Conservation (phyloP, 2,329 filamentous ascomycete species). For the Beauveria sp. region DNA sequence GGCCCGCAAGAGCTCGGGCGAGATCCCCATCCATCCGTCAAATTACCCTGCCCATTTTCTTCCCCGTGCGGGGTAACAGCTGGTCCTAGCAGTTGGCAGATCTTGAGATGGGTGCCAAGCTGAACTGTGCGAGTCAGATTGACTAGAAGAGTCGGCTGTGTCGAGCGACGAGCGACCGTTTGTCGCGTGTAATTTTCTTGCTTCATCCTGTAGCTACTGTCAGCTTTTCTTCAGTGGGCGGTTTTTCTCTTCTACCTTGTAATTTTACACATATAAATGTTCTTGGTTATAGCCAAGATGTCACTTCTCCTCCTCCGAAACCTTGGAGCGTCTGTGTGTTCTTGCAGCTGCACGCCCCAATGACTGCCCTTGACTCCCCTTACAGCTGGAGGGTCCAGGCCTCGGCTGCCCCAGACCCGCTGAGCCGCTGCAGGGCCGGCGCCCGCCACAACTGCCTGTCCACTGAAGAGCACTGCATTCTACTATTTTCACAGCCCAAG, state of each 20-base stretch:
- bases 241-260: too few species aligned
- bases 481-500: not conserved
- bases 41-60: not conserved
- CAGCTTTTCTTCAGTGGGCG: not conserved
- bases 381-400: not conserved
- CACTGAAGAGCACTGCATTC: conserved; percentile 2
- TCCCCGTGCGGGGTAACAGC: not conserved
- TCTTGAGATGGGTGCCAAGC: not conserved
- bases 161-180: too few species aligned
- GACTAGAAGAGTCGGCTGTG: not conserved
- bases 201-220: not conserved
- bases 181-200: not conserved
- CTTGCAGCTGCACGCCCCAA: not conserved
- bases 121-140: too few species aligned
- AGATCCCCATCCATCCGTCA: not conserved
- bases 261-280: too few species aligned
- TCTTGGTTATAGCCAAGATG: too few species aligned
- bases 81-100: not conserved
- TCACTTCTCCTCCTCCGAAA: not conserved
- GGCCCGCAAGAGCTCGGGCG: not conserved
- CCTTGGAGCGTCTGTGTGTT: not conserved
- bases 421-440: not conserved
- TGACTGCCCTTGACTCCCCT: not conserved
- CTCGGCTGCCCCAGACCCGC: conserved; percentile 7
- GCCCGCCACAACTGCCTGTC: not conserved